Base-by-base conservation (phyloP, 2,329 filamentous ascomycete species). In the Coniochaeta pulveracea region DNA sequence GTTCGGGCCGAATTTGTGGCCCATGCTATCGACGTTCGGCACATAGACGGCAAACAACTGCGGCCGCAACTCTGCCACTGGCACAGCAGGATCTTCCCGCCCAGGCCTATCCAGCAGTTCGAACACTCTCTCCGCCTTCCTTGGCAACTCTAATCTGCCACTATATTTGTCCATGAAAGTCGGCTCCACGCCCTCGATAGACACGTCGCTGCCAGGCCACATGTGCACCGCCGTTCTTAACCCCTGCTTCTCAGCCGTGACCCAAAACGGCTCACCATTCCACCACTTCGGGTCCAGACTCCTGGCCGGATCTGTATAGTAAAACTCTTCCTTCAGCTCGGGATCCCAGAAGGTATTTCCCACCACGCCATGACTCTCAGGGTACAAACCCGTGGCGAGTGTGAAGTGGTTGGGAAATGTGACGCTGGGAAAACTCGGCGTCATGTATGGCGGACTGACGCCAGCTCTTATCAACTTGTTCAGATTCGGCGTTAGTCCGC, bases 381-480 rank as follows among this genome's bases (percentile, higher is more conserved):
- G 91, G 46, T 96, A 86, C 17, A 96, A 59, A 0, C 91, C 91
- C 1, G 91, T 96, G 1, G 85, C 85, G 23, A 96, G 64, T 0
- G 89, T 95, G 55, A 89, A 95, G 55, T 96, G 91, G 47, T 96
- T 89, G 10, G 91, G 91, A 47, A 98, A 98, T 0, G 91, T 98
- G 28, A 98, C 85, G 15, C 85, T 93, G 0, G 91, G 91, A 44
- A 98, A 98, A 24, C 85, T 93, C 0, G 91, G 91, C 6, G 76
- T 69, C 86, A 98, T 95, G 57, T 89, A 95, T 43, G 76, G 70
- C 3, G 91, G 89, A 5, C 88, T 94, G 9, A 96, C 77, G 19
- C 91, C 91, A 42, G 85, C 76, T 39, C 74, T 71, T 40, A 94
- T 66, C 42, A 98, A 80, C 3, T 76, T 69, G 44, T 76, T 84